phyloP scores from a whole-genome alignment of 805 yeast species.

The Barnettozyma botsteinii region DNA sequence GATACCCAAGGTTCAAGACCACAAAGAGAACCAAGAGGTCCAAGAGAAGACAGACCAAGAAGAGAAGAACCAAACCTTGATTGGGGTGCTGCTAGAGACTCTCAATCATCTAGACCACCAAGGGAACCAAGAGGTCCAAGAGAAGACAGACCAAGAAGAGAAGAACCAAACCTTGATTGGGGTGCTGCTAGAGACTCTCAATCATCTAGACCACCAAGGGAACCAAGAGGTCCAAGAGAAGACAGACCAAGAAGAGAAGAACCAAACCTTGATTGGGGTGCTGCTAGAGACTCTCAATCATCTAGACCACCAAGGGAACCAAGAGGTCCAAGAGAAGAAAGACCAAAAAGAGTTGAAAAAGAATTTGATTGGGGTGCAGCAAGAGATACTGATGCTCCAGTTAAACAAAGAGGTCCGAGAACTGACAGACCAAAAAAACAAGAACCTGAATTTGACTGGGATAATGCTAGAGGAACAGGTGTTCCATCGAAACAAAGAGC shows the following conservation, averaged over 20 bases:
- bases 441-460: conserved; percentile 41
- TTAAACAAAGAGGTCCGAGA: conserved; percentile 32
- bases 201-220: conserved; percentile 28
- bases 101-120: conserved; percentile 30
- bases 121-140: conserved; percentile 25
- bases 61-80: conserved; percentile 36
- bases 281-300: conserved; percentile 38
- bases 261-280: conserved; percentile 40
- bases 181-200: conserved; percentile 45
- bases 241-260: conserved; percentile 24
- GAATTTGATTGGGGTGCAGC: conserved; percentile 56
- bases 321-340: conserved; percentile 23
- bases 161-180: conserved; percentile 40
- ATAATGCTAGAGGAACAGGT: conserved; percentile 41
- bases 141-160: conserved; percentile 20
- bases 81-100: conserved; percentile 46
- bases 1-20: conserved; percentile 25
- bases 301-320: conserved; percentile 13
- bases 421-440: conserved; percentile 19
- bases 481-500: conserved; percentile 20
- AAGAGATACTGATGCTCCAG: conserved; percentile 25
- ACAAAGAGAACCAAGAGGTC: conserved; percentile 29
- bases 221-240: conserved; percentile 20
- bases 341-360: conserved; percentile 44
- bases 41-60: conserved; percentile 21